A percentile compares a stretch with the other conserved stretches of the same genome.
These are phyloP conservation scores for Yamadazyma kitorensis DNA, from an alignment of 805 yeast species.

Conservation along the genomic window DNA sequence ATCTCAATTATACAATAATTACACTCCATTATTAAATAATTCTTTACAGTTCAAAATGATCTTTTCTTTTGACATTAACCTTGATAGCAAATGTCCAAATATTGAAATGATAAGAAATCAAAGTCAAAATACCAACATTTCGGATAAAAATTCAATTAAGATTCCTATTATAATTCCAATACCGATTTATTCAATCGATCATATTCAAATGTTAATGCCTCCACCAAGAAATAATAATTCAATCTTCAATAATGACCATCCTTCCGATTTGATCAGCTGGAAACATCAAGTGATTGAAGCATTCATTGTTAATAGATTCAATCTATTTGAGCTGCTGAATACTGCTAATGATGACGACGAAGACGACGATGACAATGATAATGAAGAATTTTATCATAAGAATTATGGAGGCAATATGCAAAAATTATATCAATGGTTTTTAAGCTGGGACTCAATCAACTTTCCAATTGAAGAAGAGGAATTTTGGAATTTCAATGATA, in stretches of 20 bases:
- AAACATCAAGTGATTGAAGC: conserved; percentile 26
- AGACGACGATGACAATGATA: conserved; percentile 9
- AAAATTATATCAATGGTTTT: conserved; percentile 25
- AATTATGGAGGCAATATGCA: conserved; percentile 28
- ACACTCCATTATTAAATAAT: conserved; percentile 17
- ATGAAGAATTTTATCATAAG: conserved; percentile 19
- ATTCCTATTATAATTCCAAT: conserved; percentile 36
- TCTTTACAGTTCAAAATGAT: conserved; percentile 25
- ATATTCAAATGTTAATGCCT: conserved; percentile 16
- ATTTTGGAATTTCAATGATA: conserved; percentile 21
- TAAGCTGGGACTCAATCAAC: conserved; percentile 18
- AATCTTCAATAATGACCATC: conserved; percentile 14
- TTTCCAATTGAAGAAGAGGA: conserved; percentile 14
- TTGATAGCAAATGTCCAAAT: conserved; percentile 34
- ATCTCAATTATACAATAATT: conserved; percentile 34
- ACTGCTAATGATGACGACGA: conserved; percentile 9
- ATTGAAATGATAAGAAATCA: conserved; percentile 28
- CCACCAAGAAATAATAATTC: conserved; percentile 8
- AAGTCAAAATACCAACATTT: conserved; percentile 5
- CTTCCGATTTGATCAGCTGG: conserved; percentile 32
- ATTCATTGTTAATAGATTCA: conserved; percentile 27
- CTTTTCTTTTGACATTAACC: conserved; percentile 33
- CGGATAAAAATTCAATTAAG: conserved; percentile 11
- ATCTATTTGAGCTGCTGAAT: conserved; percentile 18
- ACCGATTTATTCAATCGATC: conserved; percentile 21